phyloP scores from a whole-genome alignment of 2,329 filamentous ascomycete genomes.

The Claviceps purpurea region DNA sequence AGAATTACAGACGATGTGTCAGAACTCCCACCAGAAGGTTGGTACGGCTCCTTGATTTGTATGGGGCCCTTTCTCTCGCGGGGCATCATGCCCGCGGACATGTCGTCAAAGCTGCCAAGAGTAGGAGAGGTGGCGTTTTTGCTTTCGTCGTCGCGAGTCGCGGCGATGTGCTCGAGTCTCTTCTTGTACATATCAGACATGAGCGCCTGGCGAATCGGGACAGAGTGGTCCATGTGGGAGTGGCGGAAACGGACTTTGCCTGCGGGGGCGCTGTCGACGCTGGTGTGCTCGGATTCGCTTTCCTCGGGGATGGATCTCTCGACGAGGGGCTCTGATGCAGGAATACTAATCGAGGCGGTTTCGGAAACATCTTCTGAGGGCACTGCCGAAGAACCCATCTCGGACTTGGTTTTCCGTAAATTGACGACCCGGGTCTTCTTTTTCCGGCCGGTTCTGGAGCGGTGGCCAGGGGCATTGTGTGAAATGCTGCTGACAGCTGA shows the following conservation, averaged over 20 bases:
- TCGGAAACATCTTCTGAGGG: conserved; percentile 36
- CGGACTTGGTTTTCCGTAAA: conserved; percentile 49
- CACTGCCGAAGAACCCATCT: conserved; percentile 38
- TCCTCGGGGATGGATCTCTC: conserved; percentile 46
- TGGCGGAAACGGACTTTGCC: conserved; percentile 30
- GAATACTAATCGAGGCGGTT: conserved; percentile 40
- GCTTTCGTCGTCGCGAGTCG: conserved; percentile 10
- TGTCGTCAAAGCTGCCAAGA: background rate
- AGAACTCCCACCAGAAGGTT: conserved; percentile 20
- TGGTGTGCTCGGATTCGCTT: conserved; percentile 32
- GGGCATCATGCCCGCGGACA: conserved; percentile 12
- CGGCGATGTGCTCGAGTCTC: conserved; percentile 12
- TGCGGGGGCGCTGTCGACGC: conserved; percentile 14
- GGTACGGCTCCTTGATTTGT: conserved; percentile 14
- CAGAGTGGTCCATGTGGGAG: conserved; percentile 7
- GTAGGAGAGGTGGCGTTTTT: conserved; percentile 7
- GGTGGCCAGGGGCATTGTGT: conserved; percentile 46
- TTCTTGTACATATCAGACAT: conserved; percentile 13
- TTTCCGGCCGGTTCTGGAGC: conserved; percentile 53
- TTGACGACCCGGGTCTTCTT: conserved; percentile 79
- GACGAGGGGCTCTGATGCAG: conserved; percentile 47
- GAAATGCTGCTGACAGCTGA: conserved; percentile 50
- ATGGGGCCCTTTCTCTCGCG: conserved; percentile 18
- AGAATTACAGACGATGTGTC: conserved; percentile 48
- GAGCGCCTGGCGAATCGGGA: conserved; percentile 11